These are phyloP conservation scores for Lactarius sanguifluus DNA, from an alignment of 768 basidiomycete genomes.

Conservation along the genomic window DNA sequence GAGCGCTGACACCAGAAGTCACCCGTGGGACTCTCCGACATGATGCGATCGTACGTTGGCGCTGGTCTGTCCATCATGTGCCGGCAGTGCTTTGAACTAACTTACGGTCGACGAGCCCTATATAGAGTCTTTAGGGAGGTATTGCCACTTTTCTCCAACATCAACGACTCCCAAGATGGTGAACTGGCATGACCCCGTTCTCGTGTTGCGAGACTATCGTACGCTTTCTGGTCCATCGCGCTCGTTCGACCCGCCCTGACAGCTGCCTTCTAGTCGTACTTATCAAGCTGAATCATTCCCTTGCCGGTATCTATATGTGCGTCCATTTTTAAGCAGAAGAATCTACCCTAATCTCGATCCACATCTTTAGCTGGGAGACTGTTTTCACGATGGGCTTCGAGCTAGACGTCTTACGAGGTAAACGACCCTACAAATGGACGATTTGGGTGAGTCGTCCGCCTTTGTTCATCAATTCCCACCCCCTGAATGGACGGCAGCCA, in stretches of 20 bases:
- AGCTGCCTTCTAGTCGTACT: background rate
- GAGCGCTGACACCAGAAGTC: constrained; percentile 7
- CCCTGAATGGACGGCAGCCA: constrained; percentile 3
- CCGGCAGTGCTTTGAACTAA: background rate
- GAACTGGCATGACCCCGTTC: constrained; percentile 11
- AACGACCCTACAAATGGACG: constrained; percentile 12
- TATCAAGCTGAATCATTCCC: background rate
- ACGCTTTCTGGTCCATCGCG: background rate
- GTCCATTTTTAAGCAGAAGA: background rate
- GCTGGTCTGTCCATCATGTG: background rate
- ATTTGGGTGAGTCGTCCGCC: background rate
- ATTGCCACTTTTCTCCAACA: background rate
- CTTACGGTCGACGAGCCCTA: background rate
- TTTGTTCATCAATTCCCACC: background rate
- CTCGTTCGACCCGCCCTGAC: background rate
- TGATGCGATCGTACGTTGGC: background rate
- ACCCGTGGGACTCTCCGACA: background rate
- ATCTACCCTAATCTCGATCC: background rate
- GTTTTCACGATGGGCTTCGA: constrained; percentile 3
- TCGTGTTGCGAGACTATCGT: constrained; percentile 11
- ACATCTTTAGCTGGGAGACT: background rate
- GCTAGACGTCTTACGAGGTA: constrained; percentile 11
- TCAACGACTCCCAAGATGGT: constrained; percentile 15
- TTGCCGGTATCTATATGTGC: constrained; percentile 1
- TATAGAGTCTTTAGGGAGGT: background rate